Conservation (phyloP, 345 rosid species). For the Melastoma malabathricum region DNA sequence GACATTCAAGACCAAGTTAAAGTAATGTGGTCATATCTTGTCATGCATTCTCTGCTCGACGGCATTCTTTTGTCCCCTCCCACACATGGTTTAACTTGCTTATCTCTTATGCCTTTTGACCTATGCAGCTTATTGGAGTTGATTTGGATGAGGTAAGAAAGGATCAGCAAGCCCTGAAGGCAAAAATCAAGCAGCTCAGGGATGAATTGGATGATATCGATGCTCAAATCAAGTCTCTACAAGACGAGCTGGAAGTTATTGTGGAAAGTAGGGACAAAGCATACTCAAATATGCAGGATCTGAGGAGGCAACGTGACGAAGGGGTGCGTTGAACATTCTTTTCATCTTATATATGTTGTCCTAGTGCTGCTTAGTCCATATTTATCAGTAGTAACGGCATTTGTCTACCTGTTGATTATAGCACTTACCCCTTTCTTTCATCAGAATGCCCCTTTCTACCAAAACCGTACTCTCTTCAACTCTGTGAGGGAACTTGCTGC, state of each 20-base stretch:
- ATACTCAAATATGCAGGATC: constrained; percentile 31
- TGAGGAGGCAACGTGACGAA: constrained; percentile 57
- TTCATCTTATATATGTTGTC: no score
- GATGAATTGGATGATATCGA: constrained; percentile 45
- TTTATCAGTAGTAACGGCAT: no score
- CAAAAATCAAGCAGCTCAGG: constrained; percentile 36
- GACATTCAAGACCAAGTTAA: constrained; percentile 80
- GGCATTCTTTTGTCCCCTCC: not conserved
- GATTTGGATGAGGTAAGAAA: constrained; percentile 80
- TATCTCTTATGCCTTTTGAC: constrained; percentile 3
- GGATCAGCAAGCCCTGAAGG: constrained; percentile 54
- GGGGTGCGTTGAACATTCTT: constrained; percentile 22
- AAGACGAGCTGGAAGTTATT: constrained; percentile 38
- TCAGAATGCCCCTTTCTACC: constrained; percentile 44
- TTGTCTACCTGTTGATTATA: no score
- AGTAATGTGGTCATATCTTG: constrained; percentile 10
- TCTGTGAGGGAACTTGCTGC: constrained; percentile 47
- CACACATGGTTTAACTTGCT: not conserved
- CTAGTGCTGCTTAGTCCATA: no score
- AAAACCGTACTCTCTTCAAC: constrained; percentile 28
- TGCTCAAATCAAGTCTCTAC: constrained; percentile 37
- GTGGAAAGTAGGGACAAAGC: constrained; percentile 50
- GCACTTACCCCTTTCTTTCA: not conserved
- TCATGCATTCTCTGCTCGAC: not conserved
- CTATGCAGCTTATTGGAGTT: constrained; percentile 51